Evolutionary conservation across 1,284 basidiomycete species (phyloP), one percentile per base, ranked within the genome.

Genomic region (Ceraceosorus guamensis): DNA sequence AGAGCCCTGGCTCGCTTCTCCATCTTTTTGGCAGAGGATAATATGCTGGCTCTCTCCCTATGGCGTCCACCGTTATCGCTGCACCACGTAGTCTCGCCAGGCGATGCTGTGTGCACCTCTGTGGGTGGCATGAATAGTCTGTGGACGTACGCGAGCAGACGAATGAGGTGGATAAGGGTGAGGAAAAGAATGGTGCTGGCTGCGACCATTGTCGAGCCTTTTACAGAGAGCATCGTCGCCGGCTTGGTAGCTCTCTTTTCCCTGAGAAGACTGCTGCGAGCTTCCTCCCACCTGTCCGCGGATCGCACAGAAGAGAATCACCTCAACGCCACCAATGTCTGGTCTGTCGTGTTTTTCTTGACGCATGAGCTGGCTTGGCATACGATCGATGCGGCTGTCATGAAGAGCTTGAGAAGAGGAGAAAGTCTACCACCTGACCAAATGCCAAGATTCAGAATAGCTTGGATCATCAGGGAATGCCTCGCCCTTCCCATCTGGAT

Each of bases 81-180:
- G 5, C 61, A 62, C 31, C 73, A 76, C 46, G 62, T 56, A 13
- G 31, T 76, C 3, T 55, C 65, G 13, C 60, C 63, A 0, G 68
- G 56, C 45, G 67, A 74, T 34, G 60, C 69, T 2, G 73, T 70
- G 18, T 68, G 70, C 48, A 72, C 67, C 5, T 62, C 67, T 6
- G 71, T 76, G 0, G 72, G 73, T 30, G 73, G 73, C 46, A 71
- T 76, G 45, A 62, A 66, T 13, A 67, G 67, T n/a, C 51, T 76
- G 16, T 50, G 56, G 16, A 70, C 69, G 58, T 76, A 76, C 53
- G 63, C 66, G 2, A 52, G 57, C 32, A 61, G 73, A 32, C 57
- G 73, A 11, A 71, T 74, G 66, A 66, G 73, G n/a, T 76, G 73
- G 73, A 76, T 76, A 33, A 68, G 73, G 18, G 73, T 76, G 33